Base-by-base conservation (phyloP, 2,329 filamentous ascomycete species). In the Hortaea werneckii region DNA sequence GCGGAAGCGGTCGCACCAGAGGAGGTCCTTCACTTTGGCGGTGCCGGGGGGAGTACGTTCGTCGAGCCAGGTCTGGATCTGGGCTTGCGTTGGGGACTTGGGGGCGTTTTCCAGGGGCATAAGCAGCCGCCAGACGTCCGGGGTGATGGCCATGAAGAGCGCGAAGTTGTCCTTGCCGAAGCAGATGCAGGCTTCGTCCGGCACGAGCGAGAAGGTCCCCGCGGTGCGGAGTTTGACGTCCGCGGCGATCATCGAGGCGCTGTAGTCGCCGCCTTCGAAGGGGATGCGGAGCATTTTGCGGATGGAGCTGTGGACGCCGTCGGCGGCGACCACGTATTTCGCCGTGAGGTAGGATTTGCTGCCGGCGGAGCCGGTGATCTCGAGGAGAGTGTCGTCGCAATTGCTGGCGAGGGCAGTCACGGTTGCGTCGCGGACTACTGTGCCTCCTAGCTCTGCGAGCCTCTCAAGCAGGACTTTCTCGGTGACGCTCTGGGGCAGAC, bases 161-260 rank as follows among this genome's bases (percentile, higher is more conserved):
- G 39, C 34, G 11, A 49, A 42, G 20, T 40, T 32, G 13, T 39
- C 42, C 27, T 34, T 10, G 6, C 35, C 29, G 10, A 42, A 34
- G 20, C 34, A 46, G n/a, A 41, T 10, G 37, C 10, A n/a, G 9
- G 37, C 37, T 39, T 39, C 37, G 37, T 20, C 37, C 37, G 37
- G 37, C 8, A 13, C 11, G 8, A 39, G 37, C 7, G 10, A 26
- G 13, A 39, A 39, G 11, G 12, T 20, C 4, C 44, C 47, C 11
- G 43, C 34, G 7, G 43, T 29, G 26, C 30, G n/a, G 6, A 43
- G 40, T 3, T n/a, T 30, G 40, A 9, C 63, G 37, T 76, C 68
- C 26, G 69, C 68, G 0, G 80, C 62, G 2, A 62, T 74, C 32
- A 82, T 74, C 13, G 71, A 66, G 47, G 69, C 74, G 1, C 74